Conservation (phyloP, 257 asterid genomes). For the Gentiana macrophylla region DNA sequence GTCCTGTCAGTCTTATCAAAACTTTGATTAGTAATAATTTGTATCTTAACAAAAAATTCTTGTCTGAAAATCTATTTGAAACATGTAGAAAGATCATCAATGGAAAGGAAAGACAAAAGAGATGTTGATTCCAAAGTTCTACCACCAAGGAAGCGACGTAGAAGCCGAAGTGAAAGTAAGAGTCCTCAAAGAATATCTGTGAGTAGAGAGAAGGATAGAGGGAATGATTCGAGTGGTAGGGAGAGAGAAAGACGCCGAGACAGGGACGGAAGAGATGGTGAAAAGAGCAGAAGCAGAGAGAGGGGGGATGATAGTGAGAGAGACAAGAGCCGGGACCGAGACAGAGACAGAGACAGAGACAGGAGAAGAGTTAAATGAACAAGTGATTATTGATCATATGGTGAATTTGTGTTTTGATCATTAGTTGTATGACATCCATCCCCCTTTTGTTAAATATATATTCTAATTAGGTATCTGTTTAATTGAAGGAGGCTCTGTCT, state of each 20-base stretch:
- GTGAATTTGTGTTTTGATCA: no score
- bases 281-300: slow-evolving; percentile 33
- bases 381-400: no score
- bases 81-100: slow-evolving; percentile 38
- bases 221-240: slow-evolving; percentile 27
- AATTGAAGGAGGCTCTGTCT: no score
- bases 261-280: slow-evolving; percentile 32
- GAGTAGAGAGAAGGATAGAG: slow-evolving; percentile 53
- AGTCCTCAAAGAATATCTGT: slow-evolving; percentile 63
- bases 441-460: no score
- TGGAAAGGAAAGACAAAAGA: slow-evolving; percentile 45
- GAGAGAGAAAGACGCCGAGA: slow-evolving; percentile 49
- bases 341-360: slow-evolving; percentile 20
- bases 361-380: slow-evolving; percentile 54
- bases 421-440: no score
- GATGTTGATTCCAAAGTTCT: slow-evolving; percentile 39
- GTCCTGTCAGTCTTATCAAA: neutral
- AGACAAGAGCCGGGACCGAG: slow-evolving; percentile 50
- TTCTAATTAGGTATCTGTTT: no score
- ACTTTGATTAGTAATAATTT: neutral
- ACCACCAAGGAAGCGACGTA: slow-evolving; percentile 50
- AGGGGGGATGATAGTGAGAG: slow-evolving; percentile 63
- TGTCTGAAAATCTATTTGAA: neutral
- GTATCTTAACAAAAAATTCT: neutral
- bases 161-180: slow-evolving; percentile 58